Base-by-base conservation (phyloP, 2,329 filamentous ascomycete genomes). In the Colletotrichum brevisporum region DNA sequence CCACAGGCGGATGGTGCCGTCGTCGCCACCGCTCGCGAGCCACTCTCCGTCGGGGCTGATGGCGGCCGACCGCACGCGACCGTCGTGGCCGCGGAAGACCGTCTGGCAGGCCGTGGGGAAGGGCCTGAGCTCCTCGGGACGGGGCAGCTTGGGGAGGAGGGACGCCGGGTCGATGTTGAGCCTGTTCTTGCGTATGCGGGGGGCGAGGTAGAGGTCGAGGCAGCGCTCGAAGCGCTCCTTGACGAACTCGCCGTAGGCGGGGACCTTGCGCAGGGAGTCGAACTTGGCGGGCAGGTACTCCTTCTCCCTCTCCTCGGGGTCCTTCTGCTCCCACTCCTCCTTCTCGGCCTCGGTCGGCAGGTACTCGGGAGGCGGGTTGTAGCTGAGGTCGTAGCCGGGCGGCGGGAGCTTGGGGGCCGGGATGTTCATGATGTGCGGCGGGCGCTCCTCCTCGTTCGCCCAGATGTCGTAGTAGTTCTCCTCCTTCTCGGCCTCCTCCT, bases 141-240 rank as follows among this genome's bases (percentile, higher is more conserved):
- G 93, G 8, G 97, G 96, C 8, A 99, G 86, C 79, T 98, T 98
- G 13, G 96, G 95, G 43, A 99, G 87, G 58, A 99, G 85, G 45
- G 94, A 97, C 79, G 93, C 92, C 3, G 96, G 96, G 75, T 99
- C 96, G 76, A 99, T 98, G 82, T 98, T 97, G 76, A 99, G 89
- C 80, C 95, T 93, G 83, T 95, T 98, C 79, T 97, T 92, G 69
- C 95, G 90, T 65, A 99, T 90, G 76, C 96, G 89, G 54, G 97
- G 96, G 16, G 97, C 96, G 69, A 99, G 88, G 79, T 99, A 99
- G 18, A 99, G 87, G 81, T 99, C 97, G 74, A 99, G 84, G 79
- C 94, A 98, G 73, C 97, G 88, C 80, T 99, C 95, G 75, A 99
- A 99, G 73, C 95, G 92, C 81, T 99, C 96, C 80, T 98, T 97